Base-by-base conservation (phyloP, 768 basidiomycete species). In the Mycena filopes region DNA sequence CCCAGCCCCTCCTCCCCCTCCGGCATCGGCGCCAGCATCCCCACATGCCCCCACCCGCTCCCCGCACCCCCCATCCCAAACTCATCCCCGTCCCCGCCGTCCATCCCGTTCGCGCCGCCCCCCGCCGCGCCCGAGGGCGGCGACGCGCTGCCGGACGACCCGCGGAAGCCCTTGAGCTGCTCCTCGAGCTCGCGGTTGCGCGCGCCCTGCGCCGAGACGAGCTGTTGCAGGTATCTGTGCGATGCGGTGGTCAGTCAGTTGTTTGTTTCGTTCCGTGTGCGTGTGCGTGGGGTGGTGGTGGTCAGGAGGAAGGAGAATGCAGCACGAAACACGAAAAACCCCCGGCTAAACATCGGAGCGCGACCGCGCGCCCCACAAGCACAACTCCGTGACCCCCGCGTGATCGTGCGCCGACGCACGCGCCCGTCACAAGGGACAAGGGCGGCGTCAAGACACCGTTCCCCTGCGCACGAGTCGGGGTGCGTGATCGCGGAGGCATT, bases 111-210 rank as follows among this genome's bases (percentile, higher is more conserved):
- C 25, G 46, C 23, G 33, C 54, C 49, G 43, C 38, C 31, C 63
- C 36, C 33, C 25, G 29, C 51, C 45, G 36, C 38, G 28, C 21
- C 5, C 16, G 63, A 65, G 42, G 69, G 61, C 21, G 75, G 49
- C 67, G 77, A 47, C 55, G 73, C 55, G 65, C 57, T 56, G 42
- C 73, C 69, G 50, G 46, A 41, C 41, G 67, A 68, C 33, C 68
- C 77, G 51, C 85, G 76, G 70, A 82, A 84, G 47, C 66, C 74
- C 47, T 84, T 83, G 40, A 94, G 84, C 76, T 91, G 88, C 54
- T 85, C 84, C 75, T 95, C 94, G 51, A 95, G 82, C 71, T 94
- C 92, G 42, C 91, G 81, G 74, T 93, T 94, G 12, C 93, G 82
- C 45, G 85, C 85, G 5, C 92, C 91, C 71, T 95, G 94, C 0